A percentile compares a stretch with the other conserved stretches of the same genome.
Evolutionary conservation across 148 eudicot species (phyloP).

Genomic region (Rhododendron henanense): DNA sequence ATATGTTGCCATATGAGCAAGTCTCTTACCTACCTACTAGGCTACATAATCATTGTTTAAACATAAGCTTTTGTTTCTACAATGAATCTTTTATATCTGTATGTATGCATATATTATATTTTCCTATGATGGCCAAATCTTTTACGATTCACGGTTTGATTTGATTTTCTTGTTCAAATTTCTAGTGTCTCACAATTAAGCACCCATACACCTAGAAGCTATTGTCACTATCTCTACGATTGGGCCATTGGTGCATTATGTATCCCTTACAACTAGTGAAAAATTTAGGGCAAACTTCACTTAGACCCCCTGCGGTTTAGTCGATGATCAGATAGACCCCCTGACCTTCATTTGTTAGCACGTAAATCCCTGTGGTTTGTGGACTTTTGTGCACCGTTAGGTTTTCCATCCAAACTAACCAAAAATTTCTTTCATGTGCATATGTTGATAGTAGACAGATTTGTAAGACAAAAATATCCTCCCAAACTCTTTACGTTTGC

Average conservation of each 20-base stretch:
- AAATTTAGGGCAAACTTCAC: not conserved
- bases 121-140: not conserved
- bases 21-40: not conserved
- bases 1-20: no score
- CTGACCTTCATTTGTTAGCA: not conserved
- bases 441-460: no score
- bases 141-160: not conserved
- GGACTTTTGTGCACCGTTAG: not conserved
- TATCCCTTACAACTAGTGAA: not conserved
- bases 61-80: not conserved
- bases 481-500: no score
- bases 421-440: not conserved
- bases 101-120: not conserved
- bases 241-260: no score
- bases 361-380: not conserved
- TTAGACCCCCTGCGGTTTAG: not conserved
- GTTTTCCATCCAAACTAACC: not conserved
- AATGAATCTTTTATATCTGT: not conserved
- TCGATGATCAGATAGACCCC: no score
- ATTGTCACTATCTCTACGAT: not conserved
- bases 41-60: not conserved
- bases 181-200: no score
- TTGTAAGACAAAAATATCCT: no score
- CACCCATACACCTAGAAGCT: not conserved
- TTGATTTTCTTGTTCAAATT: not conserved